Evolutionary conservation across 257 asterid species (phyloP), one percentile per base, ranked within the genome.

Genomic region (Jacaranda mimosifolia): DNA sequence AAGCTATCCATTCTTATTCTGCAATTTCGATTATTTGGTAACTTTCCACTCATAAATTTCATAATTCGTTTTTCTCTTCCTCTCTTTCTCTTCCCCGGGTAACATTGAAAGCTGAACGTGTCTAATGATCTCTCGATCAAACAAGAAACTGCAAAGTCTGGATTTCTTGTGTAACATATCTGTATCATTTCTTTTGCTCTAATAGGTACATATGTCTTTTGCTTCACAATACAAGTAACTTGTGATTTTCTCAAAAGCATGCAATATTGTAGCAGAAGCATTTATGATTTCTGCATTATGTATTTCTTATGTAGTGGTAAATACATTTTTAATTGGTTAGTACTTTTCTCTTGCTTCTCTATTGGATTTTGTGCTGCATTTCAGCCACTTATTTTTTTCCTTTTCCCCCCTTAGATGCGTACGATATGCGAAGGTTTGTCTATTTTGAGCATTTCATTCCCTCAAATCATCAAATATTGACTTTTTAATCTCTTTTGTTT

Each of bases 291-390:
- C 26, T 52, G 21, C 21, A 21, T 45, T 46, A 60, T 65, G 21
- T 7, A 79, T 32, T 70, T 78, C 49, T 21, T 32, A 55, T 49
- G 52, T 43, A 17, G 62, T 68, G 2, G 53, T 38, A 17, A 17
- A 7, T 46, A 12, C 4, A 13, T 8, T 32, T 6, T 57, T 57
- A 57, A 42, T 21, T 77, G 19, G 45, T 19, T 39, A 39, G 9
- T 70, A 3, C 13, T 11, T 65, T 64, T 35, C n/a, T 36, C 19
- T 40, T 39, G 42, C 53, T 10, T 51, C 18, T 32, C 5, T 14
- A 69, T 45, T 35, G 45, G 21, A 10, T 51, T 49, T 79, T 52
- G 43, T 75, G 53, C 68, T 18, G 68, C 75, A 67, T 12, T 48
- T 4, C 17, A 40, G 32, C 48, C 17, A 26, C 39, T 48, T 59